Base-by-base conservation (phyloP, 1,139 yeast genomes). In the Yamadazyma atmosphaerica region DNA sequence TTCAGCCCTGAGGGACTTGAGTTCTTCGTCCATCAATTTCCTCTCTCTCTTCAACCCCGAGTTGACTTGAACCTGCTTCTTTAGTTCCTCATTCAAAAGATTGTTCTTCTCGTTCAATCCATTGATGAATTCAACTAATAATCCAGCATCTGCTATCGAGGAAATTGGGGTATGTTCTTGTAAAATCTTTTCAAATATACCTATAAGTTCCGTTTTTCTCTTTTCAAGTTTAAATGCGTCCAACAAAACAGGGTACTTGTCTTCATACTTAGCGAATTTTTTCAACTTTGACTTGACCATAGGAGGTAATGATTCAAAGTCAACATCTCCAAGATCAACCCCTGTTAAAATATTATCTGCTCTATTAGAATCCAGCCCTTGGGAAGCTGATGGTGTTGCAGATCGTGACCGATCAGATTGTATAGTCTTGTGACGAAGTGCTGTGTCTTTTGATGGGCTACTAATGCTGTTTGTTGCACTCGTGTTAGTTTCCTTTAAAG, bases 141-240 rank as follows among this genome's bases (percentile, higher is more conserved):
- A 65, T 12, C 79, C 86, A 0, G 83, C 77, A 47, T 92, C 97
- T 1, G 84, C 67, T 21, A 90, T 78, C 27, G 83, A 76, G 1
- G 86, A 73, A 36, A 87, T 74, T 0, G 98, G 98, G 0, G 98
- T 90, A 50, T 79, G 64, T 49, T 92, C 97, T 38, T 77, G 74
- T 44, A 92, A 64, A 10, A 86, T 77, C 43, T 70, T 79, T 55
- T 89, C 96, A 52, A 90, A 85, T 1, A 71, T 56, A 7, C 58
- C 65, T n/a, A 89, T 74, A 38, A 83, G 69, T 36, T 79, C 83
- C 2, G 76, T 66, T 50, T 83, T 85, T 34, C 75, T 69, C 64
- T 86, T 88, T 56, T 89, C 97, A 1, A 74, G 67, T 55, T 88
- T 86, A 63, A 86, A 90, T 0, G 98, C 97, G 35, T 84, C 85